phyloP scores from a whole-genome alignment of 805 yeast species.

The Kluyveromyces starmeri region DNA sequence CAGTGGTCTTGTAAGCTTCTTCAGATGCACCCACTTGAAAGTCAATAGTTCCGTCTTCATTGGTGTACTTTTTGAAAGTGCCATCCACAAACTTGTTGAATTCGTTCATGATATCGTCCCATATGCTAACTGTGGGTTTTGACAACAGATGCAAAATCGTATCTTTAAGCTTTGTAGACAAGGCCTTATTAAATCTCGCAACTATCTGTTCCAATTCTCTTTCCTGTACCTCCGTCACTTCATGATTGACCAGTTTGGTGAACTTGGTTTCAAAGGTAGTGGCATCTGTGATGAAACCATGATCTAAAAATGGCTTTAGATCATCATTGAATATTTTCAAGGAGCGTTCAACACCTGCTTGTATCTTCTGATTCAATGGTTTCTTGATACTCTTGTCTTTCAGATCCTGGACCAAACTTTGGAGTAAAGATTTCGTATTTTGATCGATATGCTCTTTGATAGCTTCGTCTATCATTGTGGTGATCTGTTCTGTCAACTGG shows the following conservation, averaged over 20 bases:
- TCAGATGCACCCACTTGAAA: slow-evolving; percentile 55
- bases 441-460: slow-evolving; percentile 35
- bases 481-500: slow-evolving; percentile 41
- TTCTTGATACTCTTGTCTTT: slow-evolving; percentile 23
- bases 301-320: slow-evolving; percentile 11
- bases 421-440: slow-evolving; percentile 30
- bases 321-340: slow-evolving; percentile 12
- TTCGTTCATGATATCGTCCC: slow-evolving; percentile 48
- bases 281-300: slow-evolving; percentile 18
- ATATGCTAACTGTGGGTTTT: slow-evolving; percentile 42
- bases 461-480: slow-evolving; percentile 36
- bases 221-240: slow-evolving; percentile 26
- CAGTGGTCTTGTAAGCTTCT: slow-evolving; percentile 35
- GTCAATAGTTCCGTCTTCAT: slow-evolving; percentile 33
- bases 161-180: slow-evolving; percentile 41
- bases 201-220: slow-evolving; percentile 37
- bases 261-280: slow-evolving; percentile 16
- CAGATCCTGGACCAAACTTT: slow-evolving; percentile 22
- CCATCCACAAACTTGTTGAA: slow-evolving; percentile 33
- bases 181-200: slow-evolving; percentile 37
- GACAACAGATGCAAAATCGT: slow-evolving; percentile 39
- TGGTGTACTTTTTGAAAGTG: slow-evolving; percentile 26
- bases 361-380: slow-evolving; percentile 28
- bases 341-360: slow-evolving; percentile 23
- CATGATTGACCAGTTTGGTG: slow-evolving; percentile 17